phyloP scores from a whole-genome alignment of 2,329 filamentous ascomycete species.

The Hypoxylon sp. region DNA sequence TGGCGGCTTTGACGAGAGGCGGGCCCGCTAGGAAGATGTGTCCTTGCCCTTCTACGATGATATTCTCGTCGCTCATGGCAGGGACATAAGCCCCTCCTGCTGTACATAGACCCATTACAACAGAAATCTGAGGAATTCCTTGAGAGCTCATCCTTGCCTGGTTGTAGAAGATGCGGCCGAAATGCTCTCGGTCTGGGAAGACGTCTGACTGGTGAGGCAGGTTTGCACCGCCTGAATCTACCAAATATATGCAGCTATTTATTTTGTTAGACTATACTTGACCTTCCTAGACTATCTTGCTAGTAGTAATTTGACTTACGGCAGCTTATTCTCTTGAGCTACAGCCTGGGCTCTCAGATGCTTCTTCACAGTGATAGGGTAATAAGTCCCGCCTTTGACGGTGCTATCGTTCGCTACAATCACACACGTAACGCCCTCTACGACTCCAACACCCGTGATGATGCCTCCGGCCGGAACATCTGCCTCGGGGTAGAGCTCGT shows the following conservation, averaged over 20 bases:
- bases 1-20: slow-evolving; percentile 94
- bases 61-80: slow-evolving; percentile 97
- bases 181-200: slow-evolving; percentile 95
- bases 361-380: slow-evolving; percentile 97
- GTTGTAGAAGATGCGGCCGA: slow-evolving; percentile 98
- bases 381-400: slow-evolving; percentile 97
- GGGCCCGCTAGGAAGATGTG: slow-evolving; percentile 97
- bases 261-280: slow-evolving; percentile 17
- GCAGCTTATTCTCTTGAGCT: slow-evolving; percentile 85
- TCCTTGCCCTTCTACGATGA: slow-evolving; percentile 96
- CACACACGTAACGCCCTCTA: slow-evolving; percentile 92
- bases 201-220: slow-evolving; percentile 95
- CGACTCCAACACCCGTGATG: slow-evolving; percentile 90
- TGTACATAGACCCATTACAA: slow-evolving; percentile 98
- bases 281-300: neutral
- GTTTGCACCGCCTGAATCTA: slow-evolving; percentile 96
- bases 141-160: slow-evolving; percentile 92
- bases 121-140: slow-evolving; percentile 92
- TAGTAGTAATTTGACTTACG: slow-evolving; percentile 61
- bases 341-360: slow-evolving; percentile 93
- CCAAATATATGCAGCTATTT: slow-evolving; percentile 87
- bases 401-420: slow-evolving; percentile 97
- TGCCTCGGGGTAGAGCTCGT: slow-evolving; percentile 87
- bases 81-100: slow-evolving; percentile 96
- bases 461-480: slow-evolving; percentile 92